Base-by-base conservation (phyloP, 352 stramenopile genomes). In the Globisporangium iwayamae region DNA sequence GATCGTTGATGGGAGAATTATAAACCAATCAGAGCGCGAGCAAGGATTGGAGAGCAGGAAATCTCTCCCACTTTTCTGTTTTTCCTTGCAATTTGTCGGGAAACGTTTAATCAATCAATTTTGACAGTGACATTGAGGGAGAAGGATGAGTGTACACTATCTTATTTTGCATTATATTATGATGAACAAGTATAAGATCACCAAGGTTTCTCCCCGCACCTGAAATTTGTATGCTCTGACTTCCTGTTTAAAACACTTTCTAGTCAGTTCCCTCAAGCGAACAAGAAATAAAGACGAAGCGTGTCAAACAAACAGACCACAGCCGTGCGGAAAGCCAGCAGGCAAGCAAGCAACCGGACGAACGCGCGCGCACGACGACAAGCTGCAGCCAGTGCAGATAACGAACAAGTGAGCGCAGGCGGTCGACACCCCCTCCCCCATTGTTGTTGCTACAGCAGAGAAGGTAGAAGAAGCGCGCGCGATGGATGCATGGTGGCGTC, bases 391-490 rank as follows among this genome's bases (percentile, higher is more conserved):
- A 58, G 52, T 58, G 18, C 52, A n/a, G 52, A 58, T 45, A 43
- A 45, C 30, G 52, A 58, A 43, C 51, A 57, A 57, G 51, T 16
- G 38, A 57, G 52, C n/a, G 52, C 52, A 57, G 30, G 52, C 36
- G 52, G 30, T 18, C 51, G 3, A n/a, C 18, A 8, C 28, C 16
- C 7, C 43, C 18, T 50, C 6, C n/a, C 43, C 18, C 52, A 45
- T 56, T 56, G 28, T 25, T 41, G 28, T 28, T 20, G 51, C 51
- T n/a, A 32, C 52, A 10, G 34, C 18, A 18, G 16, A 57, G 51
- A 45, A 57, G 52, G 52, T 57, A 57, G 52, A 57, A 57, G 32
- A 32, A 41, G 18, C 18, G 51, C 51, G 18, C 32, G 41, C 41
- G 41, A 18, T 41, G 36, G 36, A 41, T 41, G 32, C 32, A 36